Conservation (phyloP, 352 stramenopile genomes). For the Pythium myriotylum region DNA sequence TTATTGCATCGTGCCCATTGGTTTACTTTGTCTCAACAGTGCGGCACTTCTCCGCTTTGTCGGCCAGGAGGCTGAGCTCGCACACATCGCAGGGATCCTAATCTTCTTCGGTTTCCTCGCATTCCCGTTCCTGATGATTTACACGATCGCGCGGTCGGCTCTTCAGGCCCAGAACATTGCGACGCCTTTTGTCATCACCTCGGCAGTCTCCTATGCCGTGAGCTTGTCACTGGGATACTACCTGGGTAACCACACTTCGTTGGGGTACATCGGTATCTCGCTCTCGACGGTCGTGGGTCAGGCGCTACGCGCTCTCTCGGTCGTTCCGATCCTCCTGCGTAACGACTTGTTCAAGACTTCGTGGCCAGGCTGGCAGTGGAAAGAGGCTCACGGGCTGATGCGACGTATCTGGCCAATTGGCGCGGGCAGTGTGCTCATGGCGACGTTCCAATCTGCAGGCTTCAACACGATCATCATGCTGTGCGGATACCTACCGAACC, state of each 20-base stretch:
- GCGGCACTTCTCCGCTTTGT: slow-evolving; percentile 7
- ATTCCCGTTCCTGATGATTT: slow-evolving; percentile 35
- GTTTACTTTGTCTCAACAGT: slow-evolving; percentile 24
- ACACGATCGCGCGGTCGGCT: slow-evolving; percentile 34
- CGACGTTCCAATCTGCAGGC: slow-evolving; percentile 47
- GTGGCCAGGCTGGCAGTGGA: slow-evolving; percentile 36
- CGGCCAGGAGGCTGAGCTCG: slow-evolving; percentile 38
- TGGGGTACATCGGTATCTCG: slow-evolving; percentile 40
- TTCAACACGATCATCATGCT: slow-evolving; percentile 53
- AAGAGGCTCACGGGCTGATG: slow-evolving; percentile 15
- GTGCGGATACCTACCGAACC: slow-evolving; percentile 55
- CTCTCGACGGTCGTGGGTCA: slow-evolving; percentile 32
- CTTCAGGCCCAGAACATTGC: slow-evolving; percentile 52
- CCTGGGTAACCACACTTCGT: slow-evolving; percentile 42
- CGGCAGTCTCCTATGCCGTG: slow-evolving; percentile 25
- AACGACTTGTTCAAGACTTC: slow-evolving; percentile 30
- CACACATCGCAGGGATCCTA: slow-evolving; percentile 28
- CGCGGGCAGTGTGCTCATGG: slow-evolving; percentile 50
- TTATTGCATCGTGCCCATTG: slow-evolving; percentile 22
- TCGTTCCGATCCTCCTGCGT: slow-evolving; percentile 34
- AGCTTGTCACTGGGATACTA: slow-evolving; percentile 29
- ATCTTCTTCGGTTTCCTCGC: slow-evolving; percentile 26
- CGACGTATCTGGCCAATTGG: slow-evolving; percentile 27
- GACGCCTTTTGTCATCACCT: slow-evolving; percentile 32
- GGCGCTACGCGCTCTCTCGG: slow-evolving; percentile 31